Conservation (phyloP, 805 yeast species). For the Wickerhamiella qilinensis region DNA sequence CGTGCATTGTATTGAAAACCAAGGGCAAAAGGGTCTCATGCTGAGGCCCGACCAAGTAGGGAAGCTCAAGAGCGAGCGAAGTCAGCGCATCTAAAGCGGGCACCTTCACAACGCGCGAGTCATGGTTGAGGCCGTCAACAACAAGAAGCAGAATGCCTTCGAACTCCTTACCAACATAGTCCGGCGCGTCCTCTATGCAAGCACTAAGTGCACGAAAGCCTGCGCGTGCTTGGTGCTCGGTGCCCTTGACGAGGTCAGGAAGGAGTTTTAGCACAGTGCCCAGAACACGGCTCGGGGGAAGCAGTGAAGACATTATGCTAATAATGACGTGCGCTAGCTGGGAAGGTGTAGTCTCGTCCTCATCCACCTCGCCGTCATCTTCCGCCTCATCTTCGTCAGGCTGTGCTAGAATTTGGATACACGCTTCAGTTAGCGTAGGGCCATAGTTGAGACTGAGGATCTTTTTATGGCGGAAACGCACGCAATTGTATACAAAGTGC, state of each 20-base stretch:
- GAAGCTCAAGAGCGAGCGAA: constrained; percentile 67
- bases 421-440: constrained; percentile 56
- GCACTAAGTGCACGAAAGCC: constrained; percentile 68
- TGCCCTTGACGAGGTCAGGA: constrained; percentile 27
- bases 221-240: constrained; percentile 72
- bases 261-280: constrained; percentile 48
- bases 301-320: constrained; percentile 59
- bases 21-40: constrained; percentile 75
- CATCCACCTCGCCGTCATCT: constrained; percentile 82
- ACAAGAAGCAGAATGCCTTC: constrained; percentile 57
- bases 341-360: constrained; percentile 74
- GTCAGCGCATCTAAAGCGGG: constrained; percentile 75
- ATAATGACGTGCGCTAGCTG: constrained; percentile 66
- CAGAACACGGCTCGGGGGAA: constrained; percentile 88
- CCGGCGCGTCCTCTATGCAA: constrained; percentile 88
- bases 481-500: constrained; percentile 66
- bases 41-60: constrained; percentile 67
- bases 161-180: constrained; percentile 62
- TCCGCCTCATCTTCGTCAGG: constrained; percentile 56
- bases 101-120: constrained; percentile 57
- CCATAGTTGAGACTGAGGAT: constrained; percentile 70
- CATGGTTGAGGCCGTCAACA: constrained; percentile 61
- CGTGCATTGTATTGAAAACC: constrained; percentile 72
- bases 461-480: constrained; percentile 67
- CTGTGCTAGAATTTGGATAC: constrained; percentile 64